Evolutionary conservation across 345 rosid species (phyloP), one percentile per base, ranked within the genome.

Genomic region (Raphanus raphanistrum): DNA sequence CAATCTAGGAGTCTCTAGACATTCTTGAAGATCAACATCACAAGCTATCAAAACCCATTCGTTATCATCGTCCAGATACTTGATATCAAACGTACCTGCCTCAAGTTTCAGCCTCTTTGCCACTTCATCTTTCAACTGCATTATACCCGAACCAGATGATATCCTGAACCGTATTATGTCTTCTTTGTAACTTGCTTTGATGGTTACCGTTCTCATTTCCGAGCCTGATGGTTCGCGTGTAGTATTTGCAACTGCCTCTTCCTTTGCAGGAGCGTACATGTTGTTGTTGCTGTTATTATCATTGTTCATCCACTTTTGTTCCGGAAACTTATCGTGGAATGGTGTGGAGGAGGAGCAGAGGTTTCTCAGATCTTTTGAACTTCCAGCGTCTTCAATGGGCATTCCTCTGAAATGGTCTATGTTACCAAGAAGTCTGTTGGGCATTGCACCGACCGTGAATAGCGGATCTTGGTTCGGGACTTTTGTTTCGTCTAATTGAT

Each of bases 31-130:
- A 80, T 94, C 98, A 6, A 89, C 90, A 38, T 91, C 92, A 16
- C 98, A 91, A 21, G 90, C 97, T n/a, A 94, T 87, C 84, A 86
- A 63, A 78, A 94, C 93, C 94, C 87, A 86, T 66, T 94, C 98
- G 8, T 77, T 86, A 84, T 94, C 98, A 27, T 94, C 98, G 43
- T 94, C 97, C 3, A 91, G 82, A 76, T 90, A 94, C 82, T 90
- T 91, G 66, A 91, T 84, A 72, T 91, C 97, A n/a, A 90, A 91
- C 10, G 90, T 83, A 65, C 92, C 92, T 48, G 86, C 84, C 60
- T 91, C 97, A 70, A 91, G 71, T 84, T 89, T 91, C 81, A 91
- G 84, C 85, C 97, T 89, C 86, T 85, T 91, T 4, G 90, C 94
- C 61, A 94, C 94, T 85, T 91, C 92, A 73, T 88, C 93, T 77